Evolutionary conservation across 371 early-diverging fungal genomes (phyloP), one percentile per base, ranked within the genome.

Genomic region (Mortierella sp.): DNA sequence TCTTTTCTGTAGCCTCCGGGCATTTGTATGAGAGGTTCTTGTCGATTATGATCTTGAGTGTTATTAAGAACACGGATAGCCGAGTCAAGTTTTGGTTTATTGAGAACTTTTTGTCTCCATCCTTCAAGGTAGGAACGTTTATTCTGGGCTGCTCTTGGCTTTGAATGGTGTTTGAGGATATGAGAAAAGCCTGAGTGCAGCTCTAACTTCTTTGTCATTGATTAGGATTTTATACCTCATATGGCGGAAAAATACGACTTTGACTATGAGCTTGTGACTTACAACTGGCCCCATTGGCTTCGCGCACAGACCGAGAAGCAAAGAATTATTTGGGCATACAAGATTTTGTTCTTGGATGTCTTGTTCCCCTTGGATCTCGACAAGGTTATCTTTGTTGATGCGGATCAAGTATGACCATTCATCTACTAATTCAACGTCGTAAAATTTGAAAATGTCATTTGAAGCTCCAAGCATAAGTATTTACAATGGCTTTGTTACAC

Each of bases 221-320:
- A 13, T 37, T 60, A 93, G 92, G 89, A 94, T 37, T 96, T 96
- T 70, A 86, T 98, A 9, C 97, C 97, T n/a, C 86, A 92, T 40
- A 87, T 97, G 87, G 94, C 97, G 1, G 82, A 91, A 59, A 87
- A 89, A 71, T 94, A 93, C 74, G 89, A 87, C 13, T 97, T 98
- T 79, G 92, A 95, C 37, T 97, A 95, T 75, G 96, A 96, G 83
- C 89, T 97, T 65, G 94, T 97, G 23, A 96, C 97, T 0, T 98
- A 97, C 86, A 96, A 96, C 75, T 98, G 99, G 99, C 99, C 99
- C 5, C 92, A 95, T 40, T 98, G 98, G 98, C 87, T 98, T 19
- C 88, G 96, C 35, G 84, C 86, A 22, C 96, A 97, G 81, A 91
- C 90, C 0, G 98, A 97, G 82, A 98, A 98, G 81, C 98, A 98